phyloP scores from a whole-genome alignment of 805 yeast genomes.

The Pichia californica region DNA sequence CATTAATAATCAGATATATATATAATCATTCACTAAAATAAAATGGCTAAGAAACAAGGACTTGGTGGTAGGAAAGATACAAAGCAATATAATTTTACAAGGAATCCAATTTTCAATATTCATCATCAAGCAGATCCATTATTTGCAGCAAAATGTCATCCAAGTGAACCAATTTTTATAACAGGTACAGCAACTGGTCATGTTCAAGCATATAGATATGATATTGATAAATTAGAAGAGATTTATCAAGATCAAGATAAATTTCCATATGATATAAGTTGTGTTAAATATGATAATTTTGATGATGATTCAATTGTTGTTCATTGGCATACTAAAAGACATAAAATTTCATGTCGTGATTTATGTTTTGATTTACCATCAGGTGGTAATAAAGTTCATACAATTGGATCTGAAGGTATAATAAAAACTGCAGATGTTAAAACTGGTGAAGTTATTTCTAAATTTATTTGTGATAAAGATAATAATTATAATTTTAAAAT shows the following conservation, averaged over 20 bases:
- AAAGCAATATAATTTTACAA: constrained; percentile 9
- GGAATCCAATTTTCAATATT: constrained; percentile 33
- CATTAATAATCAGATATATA: no score
- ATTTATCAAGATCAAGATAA: constrained; percentile 21
- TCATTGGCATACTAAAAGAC: constrained; percentile 83
- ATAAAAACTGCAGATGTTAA: constrained; percentile 65
- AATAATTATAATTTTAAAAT: constrained; percentile 15
- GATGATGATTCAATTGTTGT: constrained; percentile 27
- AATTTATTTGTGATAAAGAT: constrained; percentile 24
- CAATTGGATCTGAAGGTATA: constrained; percentile 76
- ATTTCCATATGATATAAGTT: constrained; percentile 25
- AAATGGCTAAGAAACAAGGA: constrained; percentile 1
- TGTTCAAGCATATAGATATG: constrained; percentile 55
- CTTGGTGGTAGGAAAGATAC: not conserved
- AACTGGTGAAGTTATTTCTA: constrained; percentile 70
- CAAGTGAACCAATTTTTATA: constrained; percentile 54
- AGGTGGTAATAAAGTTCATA: constrained; percentile 50
- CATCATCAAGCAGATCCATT: constrained; percentile 50
- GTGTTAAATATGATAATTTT: constrained; percentile 24
- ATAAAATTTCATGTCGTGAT: constrained; percentile 80
- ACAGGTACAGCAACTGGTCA: constrained; percentile 83
- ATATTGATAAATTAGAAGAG: constrained; percentile 40
- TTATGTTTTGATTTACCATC: constrained; percentile 50
- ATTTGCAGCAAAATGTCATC: constrained; percentile 77
- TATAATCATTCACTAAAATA: not conserved